A percentile compares a stretch with the other conserved stretches of the same genome.
phyloP scores from a whole-genome alignment of 768 basidiomycete genomes.

The Pluteus cervinus region DNA sequence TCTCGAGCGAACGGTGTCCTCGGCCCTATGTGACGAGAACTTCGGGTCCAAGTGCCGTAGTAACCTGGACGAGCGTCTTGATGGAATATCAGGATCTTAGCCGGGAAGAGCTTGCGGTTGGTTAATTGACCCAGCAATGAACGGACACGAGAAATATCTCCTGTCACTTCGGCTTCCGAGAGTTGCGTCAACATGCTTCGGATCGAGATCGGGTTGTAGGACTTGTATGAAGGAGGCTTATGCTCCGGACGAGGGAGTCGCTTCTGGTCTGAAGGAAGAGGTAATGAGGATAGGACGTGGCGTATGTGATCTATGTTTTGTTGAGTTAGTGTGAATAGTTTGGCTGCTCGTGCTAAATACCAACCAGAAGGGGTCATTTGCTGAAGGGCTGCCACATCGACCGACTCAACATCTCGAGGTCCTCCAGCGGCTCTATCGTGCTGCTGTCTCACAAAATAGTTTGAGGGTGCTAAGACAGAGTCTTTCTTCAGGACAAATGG shows the following conservation, averaged over 20 bases:
- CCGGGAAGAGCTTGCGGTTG: conserved; percentile 56
- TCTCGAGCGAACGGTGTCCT: conserved; percentile 82
- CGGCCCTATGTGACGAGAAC: conserved; percentile 71
- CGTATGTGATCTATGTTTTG: conserved; percentile 34
- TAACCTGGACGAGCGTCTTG: conserved; percentile 90
- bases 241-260: conserved; percentile 12
- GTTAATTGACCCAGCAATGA: conserved; percentile 54
- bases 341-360: too few species aligned
- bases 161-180: conserved; percentile 71
- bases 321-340: too few species aligned
- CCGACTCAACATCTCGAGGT: neutral
- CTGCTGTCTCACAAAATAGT: conserved; percentile 50
- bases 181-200: conserved; percentile 52
- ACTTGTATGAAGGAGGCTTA: conserved; percentile 24
- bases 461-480: conserved; percentile 62
- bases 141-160: conserved; percentile 65
- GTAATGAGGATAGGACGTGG: conserved; percentile 28
- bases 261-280: conserved; percentile 17
- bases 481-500: conserved; percentile 79
- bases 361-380: conserved; percentile 37
- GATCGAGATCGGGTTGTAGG: conserved; percentile 30
- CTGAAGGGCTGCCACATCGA: conserved; percentile 18
- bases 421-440: conserved; percentile 9
- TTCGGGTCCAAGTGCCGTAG: conserved; percentile 90
- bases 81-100: conserved; percentile 79